Percentiles rank a stretch among this genome's conserved stretches.
Evolutionary conservation across 1,284 basidiomycete species (phyloP).

Genomic region (Cryptococcus neoformans): DNA sequence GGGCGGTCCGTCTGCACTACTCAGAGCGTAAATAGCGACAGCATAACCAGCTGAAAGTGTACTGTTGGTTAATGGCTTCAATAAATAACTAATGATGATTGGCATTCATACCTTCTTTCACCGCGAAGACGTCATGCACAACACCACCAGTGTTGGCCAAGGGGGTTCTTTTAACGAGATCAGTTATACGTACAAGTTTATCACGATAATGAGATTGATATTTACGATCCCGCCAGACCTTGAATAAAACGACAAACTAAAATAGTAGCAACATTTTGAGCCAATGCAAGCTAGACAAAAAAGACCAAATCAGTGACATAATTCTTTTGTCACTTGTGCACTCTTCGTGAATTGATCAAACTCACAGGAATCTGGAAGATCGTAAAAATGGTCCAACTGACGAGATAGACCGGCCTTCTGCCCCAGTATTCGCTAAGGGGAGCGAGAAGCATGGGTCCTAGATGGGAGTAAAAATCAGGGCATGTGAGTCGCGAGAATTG

Average conservation of each 20-base stretch:
- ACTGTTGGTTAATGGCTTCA: not conserved
- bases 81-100: not conserved
- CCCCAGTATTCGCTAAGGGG: conserved; percentile 26
- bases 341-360: not conserved
- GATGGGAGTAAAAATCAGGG: not conserved
- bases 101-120: conserved; percentile 23
- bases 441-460: conserved; percentile 32
- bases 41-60: conserved; percentile 15
- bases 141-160: conserved; percentile 33
- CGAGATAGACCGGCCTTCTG: conserved; percentile 23
- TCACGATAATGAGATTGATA: not conserved
- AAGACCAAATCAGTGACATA: not conserved
- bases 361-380: conserved; percentile 19
- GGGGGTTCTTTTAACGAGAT: conserved; percentile 11
- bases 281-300: conserved; percentile 25
- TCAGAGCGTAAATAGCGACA: conserved; percentile 29
- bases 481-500: not conserved
- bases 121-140: conserved; percentile 27
- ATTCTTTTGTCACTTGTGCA: not conserved
- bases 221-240: conserved; percentile 33
- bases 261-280: conserved; percentile 27
- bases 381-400: conserved; percentile 26
- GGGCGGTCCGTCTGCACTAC: conserved; percentile 28
- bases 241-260: conserved; percentile 35
- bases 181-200: not conserved